Percentiles rank a stretch among this genome's conserved stretches.
These are phyloP conservation scores for Psilocybe sp. DNA, from an alignment of 768 basidiomycete genomes.

Conservation along the genomic window DNA sequence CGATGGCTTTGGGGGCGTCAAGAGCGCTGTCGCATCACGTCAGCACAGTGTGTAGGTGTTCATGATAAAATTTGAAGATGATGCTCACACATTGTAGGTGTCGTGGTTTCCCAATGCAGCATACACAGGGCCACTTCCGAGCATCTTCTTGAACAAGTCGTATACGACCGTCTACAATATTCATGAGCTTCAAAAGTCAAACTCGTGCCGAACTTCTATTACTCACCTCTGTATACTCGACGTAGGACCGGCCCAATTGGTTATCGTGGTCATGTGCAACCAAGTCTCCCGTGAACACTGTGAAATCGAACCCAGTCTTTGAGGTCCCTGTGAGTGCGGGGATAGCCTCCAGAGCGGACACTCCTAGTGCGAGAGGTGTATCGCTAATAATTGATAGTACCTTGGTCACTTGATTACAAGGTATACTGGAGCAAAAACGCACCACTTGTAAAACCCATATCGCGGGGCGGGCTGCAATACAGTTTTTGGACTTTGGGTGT, in stretches of 20 bases:
- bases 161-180: slow-evolving; percentile 55
- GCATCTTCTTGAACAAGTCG: slow-evolving; percentile 59
- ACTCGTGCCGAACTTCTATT: neutral
- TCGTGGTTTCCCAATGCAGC: slow-evolving; percentile 79
- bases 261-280: slow-evolving; percentile 69
- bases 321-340: slow-evolving; percentile 62
- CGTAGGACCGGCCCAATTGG: slow-evolving; percentile 50
- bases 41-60: neutral
- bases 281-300: slow-evolving; percentile 71
- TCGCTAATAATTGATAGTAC: slow-evolving; percentile 44
- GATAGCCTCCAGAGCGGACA: slow-evolving; percentile 64
- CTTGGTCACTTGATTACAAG: neutral
- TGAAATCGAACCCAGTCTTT: slow-evolving; percentile 59
- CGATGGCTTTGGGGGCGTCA: slow-evolving; percentile 59
- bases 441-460: slow-evolving; percentile 66
- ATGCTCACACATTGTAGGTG: slow-evolving; percentile 58
- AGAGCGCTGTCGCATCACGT: slow-evolving; percentile 38
- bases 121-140: slow-evolving; percentile 72
- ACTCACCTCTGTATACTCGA: slow-evolving; percentile 60
- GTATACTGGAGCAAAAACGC: neutral
- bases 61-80: neutral
- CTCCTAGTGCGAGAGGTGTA: slow-evolving; percentile 56
- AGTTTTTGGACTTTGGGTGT: slow-evolving; percentile 45
- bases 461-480: slow-evolving; percentile 61
- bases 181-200: neutral